phyloP scores from a whole-genome alignment of 2,329 filamentous ascomycete genomes.

The Xylaria multiplex region DNA sequence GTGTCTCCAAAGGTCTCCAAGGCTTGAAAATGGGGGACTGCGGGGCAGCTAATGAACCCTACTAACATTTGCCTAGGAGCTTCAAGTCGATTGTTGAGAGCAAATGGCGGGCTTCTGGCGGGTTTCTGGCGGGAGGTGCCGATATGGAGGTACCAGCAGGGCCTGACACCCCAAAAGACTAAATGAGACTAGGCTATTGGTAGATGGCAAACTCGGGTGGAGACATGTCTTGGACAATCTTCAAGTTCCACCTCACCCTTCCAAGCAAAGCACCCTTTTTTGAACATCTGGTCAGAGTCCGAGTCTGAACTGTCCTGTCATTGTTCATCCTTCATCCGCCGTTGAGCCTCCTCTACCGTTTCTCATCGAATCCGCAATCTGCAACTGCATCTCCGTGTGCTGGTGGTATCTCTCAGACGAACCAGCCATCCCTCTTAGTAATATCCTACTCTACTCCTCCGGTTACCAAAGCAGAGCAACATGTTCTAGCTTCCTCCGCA shows the following conservation, averaged over 20 bases:
- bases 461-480: slow-evolving; percentile 38
- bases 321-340: slow-evolving; percentile 12
- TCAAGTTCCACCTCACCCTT: slow-evolving; percentile 31
- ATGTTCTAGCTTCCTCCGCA: slow-evolving; percentile 44
- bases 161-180: slow-evolving; percentile 12
- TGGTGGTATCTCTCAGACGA: slow-evolving; percentile 17
- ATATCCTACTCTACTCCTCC: slow-evolving; percentile 1
- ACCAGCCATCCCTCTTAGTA: slow-evolving; percentile 10
- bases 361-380: neutral
- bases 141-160: slow-evolving; percentile 21
- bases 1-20: slow-evolving; percentile 27
- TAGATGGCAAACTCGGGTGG: slow-evolving; percentile 11
- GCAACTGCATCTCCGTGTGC: neutral
- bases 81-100: neutral
- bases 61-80: slow-evolving; percentile 17
- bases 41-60: slow-evolving; percentile 28
- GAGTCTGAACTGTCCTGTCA: slow-evolving; percentile 6
- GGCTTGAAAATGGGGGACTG: slow-evolving; percentile 21
- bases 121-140: neutral
- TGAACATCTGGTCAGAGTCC: slow-evolving; percentile 18
- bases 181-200: slow-evolving; percentile 24
- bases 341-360: slow-evolving; percentile 12
- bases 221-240: slow-evolving; percentile 14
- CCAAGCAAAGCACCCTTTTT: slow-evolving; percentile 18
- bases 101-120: neutral